These are phyloP conservation scores for Cucurbita moschata DNA, from an alignment of 306 rosid species.

Conservation along the genomic window DNA sequence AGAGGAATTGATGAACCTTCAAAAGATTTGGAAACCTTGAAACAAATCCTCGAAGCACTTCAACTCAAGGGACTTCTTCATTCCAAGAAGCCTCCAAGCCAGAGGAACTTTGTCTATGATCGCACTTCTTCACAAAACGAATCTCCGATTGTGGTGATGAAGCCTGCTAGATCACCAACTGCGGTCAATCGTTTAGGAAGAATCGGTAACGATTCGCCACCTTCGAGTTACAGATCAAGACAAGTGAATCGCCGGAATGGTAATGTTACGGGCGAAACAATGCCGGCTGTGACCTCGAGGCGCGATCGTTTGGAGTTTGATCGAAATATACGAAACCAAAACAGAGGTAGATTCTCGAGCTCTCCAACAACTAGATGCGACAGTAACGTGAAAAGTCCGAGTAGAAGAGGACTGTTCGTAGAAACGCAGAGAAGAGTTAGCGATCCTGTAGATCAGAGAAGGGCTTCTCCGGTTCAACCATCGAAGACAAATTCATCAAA, in stretches of 20 bases:
- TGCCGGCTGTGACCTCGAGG: slow-evolving; percentile 19
- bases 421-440: slow-evolving; percentile 33
- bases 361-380: slow-evolving; percentile 26
- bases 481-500: slow-evolving; percentile 36
- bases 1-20: slow-evolving; percentile 68
- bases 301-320: slow-evolving; percentile 25
- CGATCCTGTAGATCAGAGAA: slow-evolving; percentile 35
- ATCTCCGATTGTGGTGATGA: slow-evolving; percentile 64
- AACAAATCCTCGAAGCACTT: slow-evolving; percentile 66
- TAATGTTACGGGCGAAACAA: slow-evolving; percentile 10
- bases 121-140: slow-evolving; percentile 14
- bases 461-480: slow-evolving; percentile 56
- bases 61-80: slow-evolving; percentile 88
- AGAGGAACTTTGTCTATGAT: slow-evolving; percentile 27
- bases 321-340: slow-evolving; percentile 23
- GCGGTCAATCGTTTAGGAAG: slow-evolving; percentile 20
- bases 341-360: slow-evolving; percentile 19
- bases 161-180: slow-evolving; percentile 29
- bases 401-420: slow-evolving; percentile 23
- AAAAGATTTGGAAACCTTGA: slow-evolving; percentile 56
- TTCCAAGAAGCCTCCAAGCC: slow-evolving; percentile 29
- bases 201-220: slow-evolving; percentile 35
- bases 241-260: slow-evolving; percentile 23
- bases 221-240: slow-evolving; percentile 32
- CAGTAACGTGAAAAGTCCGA: slow-evolving; percentile 32